Evolutionary conservation across 2,329 filamentous ascomycete species (phyloP), one percentile per base, ranked within the genome.

Genomic region (Diplodia corticola): DNA sequence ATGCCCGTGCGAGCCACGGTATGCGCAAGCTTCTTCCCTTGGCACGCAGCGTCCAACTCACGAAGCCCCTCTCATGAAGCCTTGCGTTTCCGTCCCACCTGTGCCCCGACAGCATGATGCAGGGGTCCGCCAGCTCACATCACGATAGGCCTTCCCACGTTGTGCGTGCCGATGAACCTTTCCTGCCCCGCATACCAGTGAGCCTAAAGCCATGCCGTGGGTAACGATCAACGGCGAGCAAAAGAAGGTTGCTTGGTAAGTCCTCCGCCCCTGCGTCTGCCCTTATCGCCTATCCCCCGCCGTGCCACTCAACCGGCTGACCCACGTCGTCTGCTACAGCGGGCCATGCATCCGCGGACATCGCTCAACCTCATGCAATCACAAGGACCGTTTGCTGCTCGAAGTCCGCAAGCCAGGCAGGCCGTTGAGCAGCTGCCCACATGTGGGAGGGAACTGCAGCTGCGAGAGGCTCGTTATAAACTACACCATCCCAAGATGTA

Each of bases 241-340:
- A 79, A 90, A 87, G 76, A 91, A 91, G 81, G 89, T 91, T 84
- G 89, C 89, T 75, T 91, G 89, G 89, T 91, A 84, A 73, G 88
- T 74, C 57, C 40, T 46, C 20, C 64, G 67, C 64, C 64, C 67
- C 53, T 55, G 57, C 40, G 26, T 26, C 10, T 46, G 37, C 37
- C 15, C 55, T 24, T 35, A 46, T 22, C 20, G 24, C 49, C 20
- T 57, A 64, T 37, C 51, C 50, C 26, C 24, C 63, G 61, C 44
- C 20, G 6, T 46, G 44, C 35, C 60, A 53, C 24, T 6, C 9
- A 24, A 30, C 35, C 57, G 30, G 44, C 64, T 66, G 33, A 66
- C 55, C 15, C 48, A 12, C n/a, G 33, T 33, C 33, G 17, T 60
- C 33, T 35, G 44, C 24, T 70, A 40, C 71, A 91, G 89, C 78